These are phyloP conservation scores for Coniochaeta prunicola DNA, from an alignment of 2,329 filamentous ascomycete genomes.

Conservation along the genomic window DNA sequence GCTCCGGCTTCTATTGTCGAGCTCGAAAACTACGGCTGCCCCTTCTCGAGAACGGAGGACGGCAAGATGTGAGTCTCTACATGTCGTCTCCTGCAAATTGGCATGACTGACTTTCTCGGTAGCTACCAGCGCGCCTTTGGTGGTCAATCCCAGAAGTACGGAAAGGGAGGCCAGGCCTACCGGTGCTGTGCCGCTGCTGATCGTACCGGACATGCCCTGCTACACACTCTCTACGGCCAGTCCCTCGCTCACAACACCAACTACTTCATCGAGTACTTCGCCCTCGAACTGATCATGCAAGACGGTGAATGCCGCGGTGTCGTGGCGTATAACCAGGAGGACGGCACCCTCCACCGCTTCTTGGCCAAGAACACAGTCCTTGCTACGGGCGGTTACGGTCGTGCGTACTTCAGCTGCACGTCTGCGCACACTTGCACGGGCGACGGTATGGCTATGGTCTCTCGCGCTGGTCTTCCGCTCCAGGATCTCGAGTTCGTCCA, in stretches of 20 bases:
- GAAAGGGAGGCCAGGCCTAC: conserved; percentile 97
- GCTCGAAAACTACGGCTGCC: conserved; percentile 95
- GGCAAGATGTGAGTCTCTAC: conserved; percentile 68
- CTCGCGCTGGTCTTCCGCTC: conserved; percentile 93
- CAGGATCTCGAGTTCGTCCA: conserved; percentile 99
- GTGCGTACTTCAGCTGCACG: conserved; percentile 97
- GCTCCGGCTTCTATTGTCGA: conserved; percentile 87
- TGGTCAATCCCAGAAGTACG: conserved; percentile 90
- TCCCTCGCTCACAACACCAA: conserved; percentile 96
- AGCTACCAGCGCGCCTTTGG: conserved; percentile 97
- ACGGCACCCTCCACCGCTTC: conserved; percentile 96
- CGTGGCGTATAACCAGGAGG: conserved; percentile 96
- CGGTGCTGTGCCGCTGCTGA: conserved; percentile 94
- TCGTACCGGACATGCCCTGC: conserved; percentile 91
- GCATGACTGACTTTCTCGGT: conserved; percentile 14
- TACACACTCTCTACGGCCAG: conserved; percentile 98
- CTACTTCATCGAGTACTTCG: conserved; percentile 99
- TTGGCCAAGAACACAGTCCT: conserved; percentile 93
- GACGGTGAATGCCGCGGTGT: conserved; percentile 95
- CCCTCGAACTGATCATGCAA: conserved; percentile 94
- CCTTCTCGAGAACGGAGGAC: conserved; percentile 93
- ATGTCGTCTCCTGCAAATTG: neutral
- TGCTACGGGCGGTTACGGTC: conserved; percentile 94
- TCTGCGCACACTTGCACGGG: conserved; percentile 97
- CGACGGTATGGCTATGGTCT: conserved; percentile 99